Conservation (phyloP, 352 stramenopile species). For the Pythium oligandrum region DNA sequence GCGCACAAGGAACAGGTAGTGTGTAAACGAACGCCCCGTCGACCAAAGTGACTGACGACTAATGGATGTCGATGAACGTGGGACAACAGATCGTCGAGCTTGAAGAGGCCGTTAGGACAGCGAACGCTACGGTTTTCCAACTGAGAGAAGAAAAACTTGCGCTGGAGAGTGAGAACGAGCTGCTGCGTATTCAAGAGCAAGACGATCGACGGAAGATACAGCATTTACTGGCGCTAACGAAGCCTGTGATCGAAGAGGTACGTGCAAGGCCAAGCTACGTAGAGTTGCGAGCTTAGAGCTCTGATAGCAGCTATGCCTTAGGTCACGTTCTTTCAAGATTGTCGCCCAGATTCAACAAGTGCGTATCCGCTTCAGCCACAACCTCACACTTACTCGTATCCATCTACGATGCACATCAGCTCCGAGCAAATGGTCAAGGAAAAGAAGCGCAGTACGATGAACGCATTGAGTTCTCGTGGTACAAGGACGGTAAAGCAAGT, state of each 20-base stretch:
- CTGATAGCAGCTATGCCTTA: conserved; percentile 8
- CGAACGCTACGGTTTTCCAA: conserved; percentile 59
- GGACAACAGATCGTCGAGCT: conserved; percentile 44
- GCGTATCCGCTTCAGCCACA: conserved; percentile 34
- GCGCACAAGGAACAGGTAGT: conserved; percentile 59
- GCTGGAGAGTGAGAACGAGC: conserved; percentile 56
- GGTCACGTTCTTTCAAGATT: conserved; percentile 76
- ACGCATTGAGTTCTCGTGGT: not conserved
- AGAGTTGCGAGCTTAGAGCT: not conserved
- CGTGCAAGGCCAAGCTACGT: not conserved
- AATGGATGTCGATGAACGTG: not conserved
- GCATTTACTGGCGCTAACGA: conserved; percentile 73
- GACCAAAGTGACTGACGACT: not conserved
- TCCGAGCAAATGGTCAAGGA: conserved; percentile 34
- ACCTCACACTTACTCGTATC: conserved; percentile 48
- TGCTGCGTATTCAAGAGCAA: conserved; percentile 65
- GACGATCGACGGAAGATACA: conserved; percentile 79
- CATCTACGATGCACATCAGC: conserved; percentile 71
- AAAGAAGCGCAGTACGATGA: not conserved
- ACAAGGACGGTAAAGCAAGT: not conserved
- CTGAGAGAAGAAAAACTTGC: conserved; percentile 60
- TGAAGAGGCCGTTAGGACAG: conserved; percentile 43
- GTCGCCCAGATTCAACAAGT: conserved; percentile 43
- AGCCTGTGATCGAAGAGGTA: conserved; percentile 77
- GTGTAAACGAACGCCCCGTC: not conserved